Percentiles rank a stretch among this genome's conserved stretches.
Evolutionary conservation across 169 alveolate genomes (phyloP).

Genomic region (Plasmodium relictum): DNA sequence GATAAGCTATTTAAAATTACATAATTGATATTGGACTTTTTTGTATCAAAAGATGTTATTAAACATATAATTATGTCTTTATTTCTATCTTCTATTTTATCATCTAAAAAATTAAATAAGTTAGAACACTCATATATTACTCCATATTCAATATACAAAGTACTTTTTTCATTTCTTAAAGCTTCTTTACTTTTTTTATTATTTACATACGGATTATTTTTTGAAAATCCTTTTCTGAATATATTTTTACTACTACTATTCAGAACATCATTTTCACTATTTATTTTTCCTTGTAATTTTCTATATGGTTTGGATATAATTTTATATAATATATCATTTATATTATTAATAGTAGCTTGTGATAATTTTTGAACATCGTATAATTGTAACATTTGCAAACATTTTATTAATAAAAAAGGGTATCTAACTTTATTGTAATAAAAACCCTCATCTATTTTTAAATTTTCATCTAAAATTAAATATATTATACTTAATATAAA

Average conservation of each 20-base stretch:
- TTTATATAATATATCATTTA: conserved; percentile 40
- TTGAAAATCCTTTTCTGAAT: conserved; percentile 30
- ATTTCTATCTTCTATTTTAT: conserved; percentile 48
- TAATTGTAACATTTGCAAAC: conserved; percentile 61
- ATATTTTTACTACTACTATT: neutral
- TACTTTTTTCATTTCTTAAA: conserved; percentile 39
- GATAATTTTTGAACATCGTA: conserved; percentile 39
- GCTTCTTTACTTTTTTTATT: conserved; percentile 16
- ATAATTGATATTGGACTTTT: conserved; percentile 73
- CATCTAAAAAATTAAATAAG: conserved; percentile 49
- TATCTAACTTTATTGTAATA: conserved; percentile 37
- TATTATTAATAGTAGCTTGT: conserved; percentile 35
- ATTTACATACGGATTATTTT: conserved; percentile 19
- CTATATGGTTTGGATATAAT: conserved; percentile 40
- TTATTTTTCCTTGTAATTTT: conserved; percentile 32
- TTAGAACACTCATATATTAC: conserved; percentile 53
- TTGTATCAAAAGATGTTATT: conserved; percentile 52
- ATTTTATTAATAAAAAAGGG: conserved; percentile 57
- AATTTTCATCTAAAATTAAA: conserved; percentile 58
- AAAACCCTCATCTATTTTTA: conserved; percentile 56
- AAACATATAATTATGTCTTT: conserved; percentile 60
- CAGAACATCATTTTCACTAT: neutral
- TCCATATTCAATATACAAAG: conserved; percentile 60
- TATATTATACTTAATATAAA: conserved; percentile 42
- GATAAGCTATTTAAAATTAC: conserved; percentile 39